Evolutionary conservation across 83 land plant genomes (phyloP).

Genomic region (Picea mariana): DNA sequence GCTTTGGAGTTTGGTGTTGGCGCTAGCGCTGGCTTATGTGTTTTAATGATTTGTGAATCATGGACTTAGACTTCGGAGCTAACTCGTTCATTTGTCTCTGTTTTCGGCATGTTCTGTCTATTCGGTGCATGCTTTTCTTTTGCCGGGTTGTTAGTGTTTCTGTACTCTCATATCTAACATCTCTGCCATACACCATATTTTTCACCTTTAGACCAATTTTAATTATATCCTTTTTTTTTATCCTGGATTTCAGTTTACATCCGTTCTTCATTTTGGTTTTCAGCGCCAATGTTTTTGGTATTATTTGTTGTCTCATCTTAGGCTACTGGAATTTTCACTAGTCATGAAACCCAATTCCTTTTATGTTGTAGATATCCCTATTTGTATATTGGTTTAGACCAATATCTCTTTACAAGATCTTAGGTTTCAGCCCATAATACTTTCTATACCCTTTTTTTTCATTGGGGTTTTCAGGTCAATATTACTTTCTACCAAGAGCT

Average conservation of each 20-base stretch:
- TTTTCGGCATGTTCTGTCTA: constrained; percentile 18
- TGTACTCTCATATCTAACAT: background rate
- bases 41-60: too few species aligned
- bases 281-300: background rate
- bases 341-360: background rate
- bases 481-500: too few species aligned
- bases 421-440: background rate
- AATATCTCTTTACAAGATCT: too few species aligned
- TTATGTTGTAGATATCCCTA: background rate
- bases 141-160: constrained; percentile 8
- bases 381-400: too few species aligned
- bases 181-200: constrained; percentile 7
- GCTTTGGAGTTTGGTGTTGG: too few species aligned
- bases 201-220: background rate
- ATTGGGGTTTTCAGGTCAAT: background rate
- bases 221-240: background rate
- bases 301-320: background rate
- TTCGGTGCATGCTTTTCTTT: constrained; percentile 18
- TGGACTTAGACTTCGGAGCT: too few species aligned
- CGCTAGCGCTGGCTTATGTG: too few species aligned
- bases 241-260: background rate
- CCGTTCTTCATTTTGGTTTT: background rate
- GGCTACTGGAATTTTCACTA: background rate
- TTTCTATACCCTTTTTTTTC: background rate
- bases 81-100: too few species aligned